Percentiles rank a stretch among this genome's conserved stretches.
Evolutionary conservation across 2,329 filamentous ascomycete species (phyloP).

Genomic region (Arthroderma sp.): DNA sequence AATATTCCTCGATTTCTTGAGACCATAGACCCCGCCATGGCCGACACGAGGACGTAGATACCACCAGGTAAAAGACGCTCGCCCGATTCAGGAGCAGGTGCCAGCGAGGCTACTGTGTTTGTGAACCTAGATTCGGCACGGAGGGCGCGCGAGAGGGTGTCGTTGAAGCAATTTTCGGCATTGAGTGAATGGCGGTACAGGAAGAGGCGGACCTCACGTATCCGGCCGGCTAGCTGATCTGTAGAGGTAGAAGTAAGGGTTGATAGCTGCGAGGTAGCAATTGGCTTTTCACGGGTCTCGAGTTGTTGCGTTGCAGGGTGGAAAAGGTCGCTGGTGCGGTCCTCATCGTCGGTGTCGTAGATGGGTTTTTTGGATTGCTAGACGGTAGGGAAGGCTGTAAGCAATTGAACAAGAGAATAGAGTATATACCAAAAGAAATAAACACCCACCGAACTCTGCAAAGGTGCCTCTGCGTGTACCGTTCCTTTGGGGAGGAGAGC

Average conservation of each 20-base stretch:
- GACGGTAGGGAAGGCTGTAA: neutral
- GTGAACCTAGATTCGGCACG: conserved; percentile 82
- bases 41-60: conserved; percentile 83
- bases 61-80: conserved; percentile 81
- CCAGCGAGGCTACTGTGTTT: conserved; percentile 73
- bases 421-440: neutral
- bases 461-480: conserved; percentile 30
- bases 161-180: conserved; percentile 73
- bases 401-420: no score
- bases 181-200: conserved; percentile 61
- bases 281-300: neutral
- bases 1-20: conserved; percentile 76
- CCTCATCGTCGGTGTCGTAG: conserved; percentile 11
- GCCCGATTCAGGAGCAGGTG: conserved; percentile 69
- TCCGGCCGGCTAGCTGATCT: conserved; percentile 71
- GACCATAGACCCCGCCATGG: conserved; percentile 90
- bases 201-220: conserved; percentile 66
- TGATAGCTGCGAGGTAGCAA: neutral
- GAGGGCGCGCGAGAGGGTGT: conserved; percentile 65
- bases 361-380: conserved; percentile 12
- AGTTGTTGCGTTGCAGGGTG: neutral
- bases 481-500: conserved; percentile 28
- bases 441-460: conserved; percentile 20
- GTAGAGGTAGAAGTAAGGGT: conserved; percentile 50
- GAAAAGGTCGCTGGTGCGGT: conserved; percentile 1